Evolutionary conservation across 2,329 filamentous ascomycete genomes (phyloP), one percentile per base, ranked within the genome.

Genomic region (Tolypocladium album): DNA sequence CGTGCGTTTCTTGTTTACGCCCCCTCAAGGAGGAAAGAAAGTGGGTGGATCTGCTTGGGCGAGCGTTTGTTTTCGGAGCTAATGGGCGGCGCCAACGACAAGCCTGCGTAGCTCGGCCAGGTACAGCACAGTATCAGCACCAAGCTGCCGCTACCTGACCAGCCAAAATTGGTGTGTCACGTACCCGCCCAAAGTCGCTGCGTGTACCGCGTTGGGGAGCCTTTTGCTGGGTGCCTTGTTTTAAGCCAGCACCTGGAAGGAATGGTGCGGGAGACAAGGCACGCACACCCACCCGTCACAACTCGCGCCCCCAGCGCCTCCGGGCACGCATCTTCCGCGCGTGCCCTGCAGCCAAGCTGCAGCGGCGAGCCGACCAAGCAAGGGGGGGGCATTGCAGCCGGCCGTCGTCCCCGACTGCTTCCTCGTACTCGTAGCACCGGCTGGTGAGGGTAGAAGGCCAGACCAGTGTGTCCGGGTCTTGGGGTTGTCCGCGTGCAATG

Each of bases 41-140:
- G 40, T n/a, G 50, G 27, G 50, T 55, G 50, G 50, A 22, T n/a
- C 50, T 52, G 50, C 50, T 11, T 36, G 50, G 4, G 50, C 50
- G 50, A 36, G 17, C 50, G 27, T 53, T 50, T 53, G 47, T 34
- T 52, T 52, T 34, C 27, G 31, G 31, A 38, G 31, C 31, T 53
- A 53, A 36, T 7, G 4, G n/a, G 50, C 50, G 31, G 20, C 31
- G 20, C n/a, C 8, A 53, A 15, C 27, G 17, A 52, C 17, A 4
- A 38, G 11, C 22, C 50, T 53, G 50, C 17, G 34, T 9, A 11
- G 50, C 50, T 15, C 31, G 11, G 60, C 62, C 61, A 72, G 62
- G 71, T 73, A 73, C 67, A 71, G 68, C 71, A 73, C 71, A 73
- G 71, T 73, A 73, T 72, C 68, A 72, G 67, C 63, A 64, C 64